Evolutionary conservation across 2,329 filamentous ascomycete species (phyloP).

Genomic region (Calonectria hongkongensis): DNA sequence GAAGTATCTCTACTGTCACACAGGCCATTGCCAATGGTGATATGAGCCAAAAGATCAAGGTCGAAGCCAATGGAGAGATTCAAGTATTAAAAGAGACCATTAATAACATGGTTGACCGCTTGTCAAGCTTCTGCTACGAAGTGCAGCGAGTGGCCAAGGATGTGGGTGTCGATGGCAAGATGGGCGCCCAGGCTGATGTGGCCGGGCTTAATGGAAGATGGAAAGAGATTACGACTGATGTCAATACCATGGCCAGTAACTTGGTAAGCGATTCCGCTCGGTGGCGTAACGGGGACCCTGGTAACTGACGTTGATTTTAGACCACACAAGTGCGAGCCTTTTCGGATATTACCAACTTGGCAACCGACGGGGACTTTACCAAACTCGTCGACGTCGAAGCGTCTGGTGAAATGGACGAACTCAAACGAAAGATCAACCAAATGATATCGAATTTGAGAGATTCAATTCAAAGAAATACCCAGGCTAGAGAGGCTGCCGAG

Average conservation of each 20-base stretch:
- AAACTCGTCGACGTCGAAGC: conserved; percentile 98
- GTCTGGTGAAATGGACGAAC: conserved; percentile 98
- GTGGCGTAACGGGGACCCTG: not conserved
- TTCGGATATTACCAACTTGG: conserved; percentile 98
- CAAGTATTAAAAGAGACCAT: conserved; percentile 95
- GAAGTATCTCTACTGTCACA: conserved; percentile 94
- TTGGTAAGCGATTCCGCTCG: conserved; percentile 64
- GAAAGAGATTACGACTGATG: conserved; percentile 98
- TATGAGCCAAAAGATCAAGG: conserved; percentile 96
- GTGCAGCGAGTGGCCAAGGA: conserved; percentile 97
- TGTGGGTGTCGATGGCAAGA: conserved; percentile 97
- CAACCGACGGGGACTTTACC: conserved; percentile 97
- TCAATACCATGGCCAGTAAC: conserved; percentile 91
- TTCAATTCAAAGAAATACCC: conserved; percentile 97
- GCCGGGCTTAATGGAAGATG: conserved; percentile 94
- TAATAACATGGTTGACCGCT: conserved; percentile 97
- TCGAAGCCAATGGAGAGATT: conserved; percentile 96
- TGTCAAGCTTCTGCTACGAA: conserved; percentile 97
- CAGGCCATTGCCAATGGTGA: conserved; percentile 97
- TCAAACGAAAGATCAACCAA: conserved; percentile 99
- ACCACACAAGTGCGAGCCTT: conserved; percentile 98
- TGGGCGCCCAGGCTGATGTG: conserved; percentile 97
- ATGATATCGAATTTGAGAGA: conserved; percentile 98
- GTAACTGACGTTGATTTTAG: conserved; percentile 66
- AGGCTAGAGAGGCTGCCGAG: conserved; percentile 95